Evolutionary conservation across 2,329 filamentous ascomycete genomes (phyloP).

Genomic region (Botryosphaeria dothidea): DNA sequence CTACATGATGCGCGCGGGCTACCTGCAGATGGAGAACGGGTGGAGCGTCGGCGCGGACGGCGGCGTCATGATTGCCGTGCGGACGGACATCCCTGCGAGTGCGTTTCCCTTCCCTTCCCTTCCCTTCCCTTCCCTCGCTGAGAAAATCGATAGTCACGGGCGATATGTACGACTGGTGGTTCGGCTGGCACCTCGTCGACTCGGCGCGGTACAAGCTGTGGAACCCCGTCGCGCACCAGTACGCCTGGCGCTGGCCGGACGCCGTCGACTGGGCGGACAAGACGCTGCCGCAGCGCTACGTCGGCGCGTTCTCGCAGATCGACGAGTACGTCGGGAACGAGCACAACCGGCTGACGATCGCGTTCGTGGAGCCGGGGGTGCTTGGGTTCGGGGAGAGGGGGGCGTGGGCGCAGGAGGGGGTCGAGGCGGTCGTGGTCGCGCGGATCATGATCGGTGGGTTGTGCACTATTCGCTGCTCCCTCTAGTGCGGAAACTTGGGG

Average conservation of each 20-base stretch:
- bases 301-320: neutral
- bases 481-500: too few species aligned
- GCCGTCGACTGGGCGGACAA: neutral
- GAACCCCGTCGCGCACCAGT: slow-evolving; percentile 7
- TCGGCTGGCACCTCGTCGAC: slow-evolving; percentile 13
- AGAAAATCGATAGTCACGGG: neutral
- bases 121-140: too few species aligned
- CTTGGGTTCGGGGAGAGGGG: neutral
- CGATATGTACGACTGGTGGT: slow-evolving; percentile 12
- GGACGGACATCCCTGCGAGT: neutral
- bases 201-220: slow-evolving; percentile 9
- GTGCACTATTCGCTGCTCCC: neutral
- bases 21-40: slow-evolving; percentile 9
- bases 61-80: neutral
- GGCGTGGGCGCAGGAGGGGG: neutral
- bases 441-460: neutral
- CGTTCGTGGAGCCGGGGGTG: slow-evolving; percentile 1
- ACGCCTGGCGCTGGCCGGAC: slow-evolving; percentile 2
- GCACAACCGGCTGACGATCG: neutral
- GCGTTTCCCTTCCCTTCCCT: too few species aligned
- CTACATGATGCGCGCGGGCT: neutral
- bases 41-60: neutral
- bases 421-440: slow-evolving; percentile 4
- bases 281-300: neutral
- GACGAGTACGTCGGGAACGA: slow-evolving; percentile 9